These are phyloP conservation scores for Pleurostoma richardsiae DNA, from an alignment of 2,329 filamentous ascomycete species.

Conservation along the genomic window DNA sequence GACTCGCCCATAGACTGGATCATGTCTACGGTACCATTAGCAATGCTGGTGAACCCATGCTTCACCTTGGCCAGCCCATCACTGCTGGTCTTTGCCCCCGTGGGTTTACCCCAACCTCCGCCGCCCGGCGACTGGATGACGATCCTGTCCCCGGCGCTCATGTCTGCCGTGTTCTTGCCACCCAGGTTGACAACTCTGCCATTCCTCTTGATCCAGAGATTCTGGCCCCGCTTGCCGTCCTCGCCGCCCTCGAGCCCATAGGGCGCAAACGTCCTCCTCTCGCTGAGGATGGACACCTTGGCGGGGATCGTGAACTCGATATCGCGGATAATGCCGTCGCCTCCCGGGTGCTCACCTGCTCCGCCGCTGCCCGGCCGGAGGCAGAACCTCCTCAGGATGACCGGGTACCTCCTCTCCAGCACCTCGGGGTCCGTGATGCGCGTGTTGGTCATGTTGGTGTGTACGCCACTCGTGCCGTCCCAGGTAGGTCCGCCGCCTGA, in stretches of 20 bases:
- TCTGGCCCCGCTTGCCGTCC: constrained; percentile 8
- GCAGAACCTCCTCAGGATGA: constrained; percentile 20
- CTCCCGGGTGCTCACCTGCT: constrained; percentile 17
- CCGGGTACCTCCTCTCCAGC: constrained; percentile 24
- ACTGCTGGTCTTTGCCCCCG: background rate
- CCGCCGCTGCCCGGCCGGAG: constrained; percentile 20
- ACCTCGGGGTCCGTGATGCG: constrained; percentile 20
- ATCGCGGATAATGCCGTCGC: constrained; percentile 23
- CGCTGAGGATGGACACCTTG: constrained; percentile 27
- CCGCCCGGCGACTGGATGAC: constrained; percentile 29
- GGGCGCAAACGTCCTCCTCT: constrained; percentile 21
- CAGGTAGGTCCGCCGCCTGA: constrained; percentile 20
- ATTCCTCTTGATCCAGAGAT: constrained; percentile 16
- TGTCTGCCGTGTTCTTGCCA: constrained; percentile 18
- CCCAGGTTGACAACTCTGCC: constrained; percentile 22
- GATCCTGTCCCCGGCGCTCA: constrained; percentile 23
- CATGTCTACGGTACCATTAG: background rate
- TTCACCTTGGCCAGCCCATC: background rate
- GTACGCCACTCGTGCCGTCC: constrained; percentile 14
- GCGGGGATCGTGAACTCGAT: constrained; percentile 22
- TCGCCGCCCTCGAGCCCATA: constrained; percentile 25
- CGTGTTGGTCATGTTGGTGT: constrained; percentile 19
- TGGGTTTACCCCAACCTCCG: constrained; percentile 15
- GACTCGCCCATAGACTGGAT: background rate
- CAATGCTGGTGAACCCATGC: background rate